A percentile compares a stretch with the other conserved stretches of the same genome.
Evolutionary conservation across 768 basidiomycete genomes (phyloP).

Genomic region (Russula dissimulans): DNA sequence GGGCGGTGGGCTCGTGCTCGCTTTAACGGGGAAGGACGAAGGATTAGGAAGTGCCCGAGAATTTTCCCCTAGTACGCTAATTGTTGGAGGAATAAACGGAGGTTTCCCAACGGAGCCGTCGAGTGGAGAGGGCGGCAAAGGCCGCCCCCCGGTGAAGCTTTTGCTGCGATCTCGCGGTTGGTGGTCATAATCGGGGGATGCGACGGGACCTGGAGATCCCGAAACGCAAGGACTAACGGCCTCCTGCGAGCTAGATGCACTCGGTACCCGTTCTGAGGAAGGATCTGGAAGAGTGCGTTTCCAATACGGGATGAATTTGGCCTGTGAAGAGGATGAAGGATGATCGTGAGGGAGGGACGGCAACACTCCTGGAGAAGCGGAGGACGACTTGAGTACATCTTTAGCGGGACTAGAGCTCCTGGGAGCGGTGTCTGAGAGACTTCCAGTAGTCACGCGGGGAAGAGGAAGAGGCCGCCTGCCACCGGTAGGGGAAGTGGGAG

Average conservation of each 20-base stretch:
- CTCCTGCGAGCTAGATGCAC: conserved; percentile 6
- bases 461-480: conserved; percentile 16
- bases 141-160: conserved; percentile 14
- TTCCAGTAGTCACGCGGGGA: conserved; percentile 1
- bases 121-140: conserved; percentile 17
- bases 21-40: background rate
- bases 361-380: background rate
- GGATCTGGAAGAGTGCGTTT: conserved; percentile 19
- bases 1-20: conserved; percentile 4
- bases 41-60: conserved; percentile 10
- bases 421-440: background rate
- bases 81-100: conserved; percentile 6
- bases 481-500: conserved; percentile 16
- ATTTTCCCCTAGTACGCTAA: background rate
- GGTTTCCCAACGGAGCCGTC: conserved; percentile 11
- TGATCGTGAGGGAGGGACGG: background rate
- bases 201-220: background rate
- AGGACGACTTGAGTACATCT: conserved; percentile 3
- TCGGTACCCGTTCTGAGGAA: conserved; percentile 6
- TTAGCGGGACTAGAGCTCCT: conserved; percentile 17
- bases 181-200: background rate
- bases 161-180: conserved; percentile 15
- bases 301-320: conserved; percentile 20
- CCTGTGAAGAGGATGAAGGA: background rate
- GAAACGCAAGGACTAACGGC: conserved; percentile 3